A percentile compares a stretch with the other conserved stretches of the same genome.
Evolutionary conservation across 148 eudicot species (phyloP).

Genomic region (Dysphania ambrosioides): DNA sequence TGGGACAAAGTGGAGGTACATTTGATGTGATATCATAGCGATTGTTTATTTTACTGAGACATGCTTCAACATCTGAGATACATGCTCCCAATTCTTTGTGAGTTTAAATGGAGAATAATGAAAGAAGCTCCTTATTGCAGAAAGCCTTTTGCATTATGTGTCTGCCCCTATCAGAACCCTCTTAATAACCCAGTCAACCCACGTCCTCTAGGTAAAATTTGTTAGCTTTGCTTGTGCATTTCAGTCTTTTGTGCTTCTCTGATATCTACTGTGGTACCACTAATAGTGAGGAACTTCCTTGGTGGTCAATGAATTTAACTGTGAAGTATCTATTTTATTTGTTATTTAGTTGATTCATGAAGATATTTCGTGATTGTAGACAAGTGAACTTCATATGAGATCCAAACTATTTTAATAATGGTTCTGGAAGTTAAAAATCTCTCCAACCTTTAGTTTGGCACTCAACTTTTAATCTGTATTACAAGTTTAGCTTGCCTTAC

Average conservation of each 20-base stretch:
- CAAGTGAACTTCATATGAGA: neutral
- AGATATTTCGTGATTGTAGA: neutral
- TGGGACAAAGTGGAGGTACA: conserved; percentile 88
- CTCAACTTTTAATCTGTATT: neutral
- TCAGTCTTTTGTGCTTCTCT: neutral
- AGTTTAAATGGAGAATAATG: neutral
- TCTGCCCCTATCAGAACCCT: neutral
- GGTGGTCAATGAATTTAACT: neutral
- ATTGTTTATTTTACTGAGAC: neutral
- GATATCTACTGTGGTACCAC: neutral
- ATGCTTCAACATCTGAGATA: neutral
- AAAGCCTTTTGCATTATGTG: neutral
- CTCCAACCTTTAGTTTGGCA: neutral
- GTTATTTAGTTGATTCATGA: neutral
- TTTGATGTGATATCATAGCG: conserved; percentile 5
- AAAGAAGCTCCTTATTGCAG: neutral
- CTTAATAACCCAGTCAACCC: neutral
- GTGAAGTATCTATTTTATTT: neutral
- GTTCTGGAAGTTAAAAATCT: neutral
- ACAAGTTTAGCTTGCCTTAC: too few species aligned
- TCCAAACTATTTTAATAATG: neutral
- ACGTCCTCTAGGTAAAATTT: neutral
- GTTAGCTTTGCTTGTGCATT: neutral
- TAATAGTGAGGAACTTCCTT: neutral
- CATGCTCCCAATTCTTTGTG: neutral